Conservation (phyloP, 2,329 filamentous ascomycete genomes). For the Epichloe gansuensis region DNA sequence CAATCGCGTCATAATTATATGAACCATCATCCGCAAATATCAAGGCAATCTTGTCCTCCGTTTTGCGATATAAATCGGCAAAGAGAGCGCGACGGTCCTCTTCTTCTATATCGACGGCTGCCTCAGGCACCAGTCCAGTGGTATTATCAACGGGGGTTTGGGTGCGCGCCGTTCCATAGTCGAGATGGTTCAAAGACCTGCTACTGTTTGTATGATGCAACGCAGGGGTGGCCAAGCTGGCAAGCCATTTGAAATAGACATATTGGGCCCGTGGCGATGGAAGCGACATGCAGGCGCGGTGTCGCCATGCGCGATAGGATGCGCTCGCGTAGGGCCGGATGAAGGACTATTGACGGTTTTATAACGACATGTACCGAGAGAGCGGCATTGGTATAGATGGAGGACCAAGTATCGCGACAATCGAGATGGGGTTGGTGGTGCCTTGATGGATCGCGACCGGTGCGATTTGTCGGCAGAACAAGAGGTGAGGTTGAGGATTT, state of each 20-base stretch:
- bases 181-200: constrained; percentile 43
- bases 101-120: constrained; percentile 48
- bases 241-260: constrained; percentile 58
- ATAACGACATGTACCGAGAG: constrained; percentile 38
- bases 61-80: constrained; percentile 62
- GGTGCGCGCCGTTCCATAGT: constrained; percentile 44
- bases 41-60: constrained; percentile 62
- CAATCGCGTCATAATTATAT: constrained; percentile 40
- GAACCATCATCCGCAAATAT: constrained; percentile 54
- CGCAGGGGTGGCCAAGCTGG: constrained; percentile 51
- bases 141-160: constrained; percentile 39
- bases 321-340: constrained; percentile 39
- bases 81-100: constrained; percentile 65
- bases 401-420: constrained; percentile 24
- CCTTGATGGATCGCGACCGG: constrained; percentile 39
- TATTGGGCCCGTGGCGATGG: constrained; percentile 40
- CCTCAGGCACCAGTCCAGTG: constrained; percentile 45
- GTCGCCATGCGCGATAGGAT: constrained; percentile 44
- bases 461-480: constrained; percentile 38
- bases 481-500: constrained; percentile 45
- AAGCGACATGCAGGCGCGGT: constrained; percentile 32
- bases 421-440: constrained; percentile 30
- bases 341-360: constrained; percentile 32
- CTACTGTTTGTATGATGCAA: constrained; percentile 34
- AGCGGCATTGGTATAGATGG: constrained; percentile 43